Conservation (phyloP, 2,329 filamentous ascomycete species). For the Talaromyces sp. region DNA sequence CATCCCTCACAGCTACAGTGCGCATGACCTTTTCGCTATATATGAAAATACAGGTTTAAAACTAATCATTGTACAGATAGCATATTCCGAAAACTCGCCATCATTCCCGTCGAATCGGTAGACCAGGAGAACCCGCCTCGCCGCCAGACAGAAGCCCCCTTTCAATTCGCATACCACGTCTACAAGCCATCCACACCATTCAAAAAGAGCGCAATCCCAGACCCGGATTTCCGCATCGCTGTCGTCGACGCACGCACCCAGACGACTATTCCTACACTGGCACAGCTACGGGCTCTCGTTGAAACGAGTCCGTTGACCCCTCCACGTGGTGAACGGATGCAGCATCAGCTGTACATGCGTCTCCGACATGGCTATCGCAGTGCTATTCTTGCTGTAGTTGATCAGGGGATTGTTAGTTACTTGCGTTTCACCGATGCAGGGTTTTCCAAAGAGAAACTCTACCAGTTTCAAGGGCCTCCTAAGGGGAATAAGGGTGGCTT, state of each 20-base stretch:
- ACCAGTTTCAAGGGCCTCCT: conserved; percentile 28
- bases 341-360: conserved; percentile 60
- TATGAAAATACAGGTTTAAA: neutral
- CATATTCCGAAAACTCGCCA: conserved; percentile 69
- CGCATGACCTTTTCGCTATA: conserved; percentile 10
- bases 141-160: conserved; percentile 45
- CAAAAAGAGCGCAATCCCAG: conserved; percentile 68
- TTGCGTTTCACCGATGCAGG: conserved; percentile 72
- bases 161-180: conserved; percentile 70
- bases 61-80: conserved; percentile 43
- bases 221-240: conserved; percentile 80
- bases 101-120: conserved; percentile 68
- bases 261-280: conserved; percentile 64
- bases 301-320: conserved; percentile 66
- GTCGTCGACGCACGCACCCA: conserved; percentile 68
- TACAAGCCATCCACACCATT: conserved; percentile 71
- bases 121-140: conserved; percentile 20
- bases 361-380: conserved; percentile 80
- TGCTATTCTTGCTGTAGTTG: conserved; percentile 80
- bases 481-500: conserved; percentile 26
- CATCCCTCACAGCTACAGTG: conserved; percentile 50
- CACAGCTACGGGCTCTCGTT: conserved; percentile 65
- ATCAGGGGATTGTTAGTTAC: conserved; percentile 85
- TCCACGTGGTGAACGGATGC: conserved; percentile 44
- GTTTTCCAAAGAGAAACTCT: conserved; percentile 69